Base-by-base conservation (phyloP, 1,139 yeast genomes). In the Suhomyces bolitotheri region DNA sequence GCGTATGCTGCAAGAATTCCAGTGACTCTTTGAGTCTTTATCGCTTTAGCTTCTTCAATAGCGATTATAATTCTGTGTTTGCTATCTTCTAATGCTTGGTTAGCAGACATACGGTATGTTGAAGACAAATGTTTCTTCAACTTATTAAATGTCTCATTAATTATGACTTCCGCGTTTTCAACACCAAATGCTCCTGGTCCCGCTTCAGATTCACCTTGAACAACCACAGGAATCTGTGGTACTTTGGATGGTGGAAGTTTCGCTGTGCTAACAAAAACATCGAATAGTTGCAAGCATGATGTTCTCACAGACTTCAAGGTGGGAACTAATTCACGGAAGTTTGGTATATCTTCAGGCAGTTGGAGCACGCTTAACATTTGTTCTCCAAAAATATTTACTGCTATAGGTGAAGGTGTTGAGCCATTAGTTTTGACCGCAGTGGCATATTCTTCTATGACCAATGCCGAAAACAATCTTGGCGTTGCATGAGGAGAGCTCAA, bases 101-200 rank as follows among this genome's bases (percentile, higher is more conserved):
- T 73, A 9, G 90, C 80, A 17, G 82, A 61, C 55, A 89, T 77
- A 44, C 92, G 80, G 47, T 80, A 75, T 3, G 88, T 73, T 3
- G 96, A 79, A n/a, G 84, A 71, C 50, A 94, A 64, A 7, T 73
- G 56, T 41, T 78, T 78, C 46, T 79, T 67, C 46, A 89, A 63
- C 53, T 83, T 84, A 13, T 76, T 78, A 56, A 78, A 88, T 5
- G 80, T 76, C 33, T 82, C 88, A 33, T 68, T 66, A 21, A 82
- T 68, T 7, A 90, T 74, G 46, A 77, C 76, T 41, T 83, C 84
- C 1, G 97, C 97, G 47, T 78, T 78, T 27, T 76, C 84, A 31
- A 92, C 59, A 8, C 88, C 78, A 60, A 94, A 94, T 0, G 97
- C 97, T 48, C 83, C 90, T 1, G 96, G 90, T 1, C 97, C 97